Conservation (phyloP, 179 eudicot species). For the Beta macrorhiza region DNA sequence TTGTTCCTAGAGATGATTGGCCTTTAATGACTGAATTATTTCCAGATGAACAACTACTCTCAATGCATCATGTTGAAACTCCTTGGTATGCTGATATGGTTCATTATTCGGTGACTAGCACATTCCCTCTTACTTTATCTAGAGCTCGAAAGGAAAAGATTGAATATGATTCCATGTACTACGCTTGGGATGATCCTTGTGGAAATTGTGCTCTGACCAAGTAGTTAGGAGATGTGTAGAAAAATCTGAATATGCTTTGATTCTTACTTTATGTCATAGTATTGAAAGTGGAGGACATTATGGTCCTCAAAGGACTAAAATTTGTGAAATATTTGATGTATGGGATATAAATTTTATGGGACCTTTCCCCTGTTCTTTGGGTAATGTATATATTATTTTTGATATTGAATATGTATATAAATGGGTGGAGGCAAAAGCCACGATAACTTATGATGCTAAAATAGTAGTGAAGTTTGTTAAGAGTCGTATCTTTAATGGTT, state of each 20-base stretch:
- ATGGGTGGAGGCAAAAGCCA: conserved; percentile 1
- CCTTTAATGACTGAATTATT: too few relatives aligned
- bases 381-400: background rate
- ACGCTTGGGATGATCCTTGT: background rate
- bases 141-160: background rate
- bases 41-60: conserved; percentile 10
- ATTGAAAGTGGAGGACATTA: conserved; percentile 21
- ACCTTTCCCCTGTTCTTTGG: background rate
- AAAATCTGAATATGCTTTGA: background rate
- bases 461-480: background rate
- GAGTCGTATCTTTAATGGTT: conserved; percentile 1
- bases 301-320: background rate
- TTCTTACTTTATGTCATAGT: conserved; percentile 12
- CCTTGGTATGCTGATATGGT: conserved; percentile 27
- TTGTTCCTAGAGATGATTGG: background rate
- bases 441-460: background rate
- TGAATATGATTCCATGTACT: background rate
- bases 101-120: conserved; percentile 13
- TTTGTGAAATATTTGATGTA: background rate
- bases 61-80: background rate
- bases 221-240: background rate
- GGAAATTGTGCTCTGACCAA: background rate
- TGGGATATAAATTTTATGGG: background rate
- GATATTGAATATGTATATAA: conserved; percentile 1
- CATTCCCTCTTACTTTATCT: background rate